Evolutionary conservation across 257 asterid species (phyloP).

Genomic region (Nicotiana attenuata): DNA sequence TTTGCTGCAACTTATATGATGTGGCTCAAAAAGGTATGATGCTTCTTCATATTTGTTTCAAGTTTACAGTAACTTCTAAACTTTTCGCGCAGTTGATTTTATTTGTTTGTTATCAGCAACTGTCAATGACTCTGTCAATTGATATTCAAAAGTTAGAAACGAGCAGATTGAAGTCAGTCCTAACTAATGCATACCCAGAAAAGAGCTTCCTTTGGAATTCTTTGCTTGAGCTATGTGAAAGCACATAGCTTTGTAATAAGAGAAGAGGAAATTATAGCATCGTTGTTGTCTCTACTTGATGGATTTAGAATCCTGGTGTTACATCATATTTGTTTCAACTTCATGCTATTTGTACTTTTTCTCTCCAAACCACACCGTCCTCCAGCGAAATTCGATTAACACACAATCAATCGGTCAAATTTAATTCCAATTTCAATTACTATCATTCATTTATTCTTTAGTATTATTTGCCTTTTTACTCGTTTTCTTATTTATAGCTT

Average conservation of each 20-base stretch:
- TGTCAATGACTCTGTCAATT: slow-evolving; percentile 34
- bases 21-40: slow-evolving; percentile 76
- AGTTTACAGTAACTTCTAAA: neutral
- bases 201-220: slow-evolving; percentile 57
- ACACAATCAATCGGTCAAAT: too few relatives aligned
- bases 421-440: too few relatives aligned
- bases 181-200: slow-evolving; percentile 33
- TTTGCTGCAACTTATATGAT: slow-evolving; percentile 61
- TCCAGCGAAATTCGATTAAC: neutral
- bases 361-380: neutral
- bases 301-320: neutral
- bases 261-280: neutral
- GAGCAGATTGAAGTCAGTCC: slow-evolving; percentile 32
- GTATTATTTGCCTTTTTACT: too few relatives aligned
- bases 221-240: slow-evolving; percentile 14
- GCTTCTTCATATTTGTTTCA: neutral
- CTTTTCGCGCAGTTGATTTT: neutral
- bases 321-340: neutral
- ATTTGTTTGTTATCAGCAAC: slow-evolving; percentile 38
- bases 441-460: too few relatives aligned
- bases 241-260: neutral
- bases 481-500: too few relatives aligned
- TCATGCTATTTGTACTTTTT: neutral
- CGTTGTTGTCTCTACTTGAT: neutral
- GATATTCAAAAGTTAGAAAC: slow-evolving; percentile 41